Evolutionary conservation across 345 rosid genomes (phyloP).

Genomic region (Carallia brachiata): DNA sequence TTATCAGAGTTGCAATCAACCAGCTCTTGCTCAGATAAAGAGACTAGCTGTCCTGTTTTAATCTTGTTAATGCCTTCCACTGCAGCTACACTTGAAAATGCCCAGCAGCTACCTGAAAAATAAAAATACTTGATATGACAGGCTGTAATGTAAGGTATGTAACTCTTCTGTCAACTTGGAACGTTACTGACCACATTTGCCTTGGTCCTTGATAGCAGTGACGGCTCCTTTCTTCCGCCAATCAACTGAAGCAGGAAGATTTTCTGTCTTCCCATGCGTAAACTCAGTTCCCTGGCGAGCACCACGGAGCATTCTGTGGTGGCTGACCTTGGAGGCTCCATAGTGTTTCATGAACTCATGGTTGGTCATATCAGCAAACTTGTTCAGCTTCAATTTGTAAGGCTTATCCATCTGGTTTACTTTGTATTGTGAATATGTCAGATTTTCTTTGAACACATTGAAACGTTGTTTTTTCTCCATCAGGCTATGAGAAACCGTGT

Average conservation of each 20-base stretch:
- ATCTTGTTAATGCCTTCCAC: conserved; percentile 46
- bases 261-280: conserved; percentile 12
- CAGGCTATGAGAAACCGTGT: conserved; percentile 24
- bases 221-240: conserved; percentile 45
- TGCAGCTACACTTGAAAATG: conserved; percentile 41
- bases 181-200: conserved; percentile 31
- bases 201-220: conserved; percentile 36
- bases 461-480: conserved; percentile 17
- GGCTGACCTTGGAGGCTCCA: conserved; percentile 39
- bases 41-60: conserved; percentile 34
- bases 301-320: conserved; percentile 31
- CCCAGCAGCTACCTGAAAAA: conserved; percentile 39
- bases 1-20: conserved; percentile 31
- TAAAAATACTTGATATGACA: background rate
- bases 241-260: conserved; percentile 33
- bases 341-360: conserved; percentile 30
- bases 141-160: background rate
- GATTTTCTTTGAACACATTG: conserved; percentile 23
- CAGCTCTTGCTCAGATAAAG: conserved; percentile 37
- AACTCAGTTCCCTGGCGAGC: conserved; percentile 18
- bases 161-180: background rate
- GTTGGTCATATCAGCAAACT: conserved; percentile 41
- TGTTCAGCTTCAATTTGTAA: conserved; percentile 32
- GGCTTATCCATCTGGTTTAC: conserved; percentile 23
- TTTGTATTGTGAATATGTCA: conserved; percentile 9